Base-by-base conservation (phyloP, 345 rosid genomes). In the Brassica nigra region DNA sequence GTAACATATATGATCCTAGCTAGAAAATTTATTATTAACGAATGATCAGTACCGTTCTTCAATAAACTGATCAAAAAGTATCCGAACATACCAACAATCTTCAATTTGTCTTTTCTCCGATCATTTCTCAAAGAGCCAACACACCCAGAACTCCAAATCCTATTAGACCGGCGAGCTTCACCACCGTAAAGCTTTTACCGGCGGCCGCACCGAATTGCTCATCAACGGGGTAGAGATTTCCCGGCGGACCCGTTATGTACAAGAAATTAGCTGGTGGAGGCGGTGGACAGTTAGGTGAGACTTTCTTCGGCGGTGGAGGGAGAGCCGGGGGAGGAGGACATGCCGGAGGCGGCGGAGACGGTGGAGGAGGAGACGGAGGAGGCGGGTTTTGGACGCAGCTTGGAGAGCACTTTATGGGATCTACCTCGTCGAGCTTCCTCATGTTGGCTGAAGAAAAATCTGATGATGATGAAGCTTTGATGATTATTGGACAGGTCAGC, bases 161-260 rank as follows among this genome's bases (percentile, higher is more conserved):
- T 16, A 88, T 71, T 78, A 83, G 20, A 75, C 79, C 83, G 36
- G 82, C 62, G 70, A 79, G 28, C 76, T 75, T 82, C 78, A 77
- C 76, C 30, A 62, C 23, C 11, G 31, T 31, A 52, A 2, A 75
- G 2, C 71, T 71, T 80, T 81, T 74, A 23, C 71, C 71, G 61
- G 78, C 86, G 14, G 78, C 83, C 1, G 68, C 80, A 7, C 83
- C 75, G 23, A 81, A 85, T 14, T 73, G 55, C 12, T 78, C 80
- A 81, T 85, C 91, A 37, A 88, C 20, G 1, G 93, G 89, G 76
- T 89, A 89, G 44, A 89, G 66, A 71, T 73, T 77, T 61, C 90
- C 93, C 18, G 93, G 93, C 5, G 93, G 91, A 55, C 91, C 90
- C 4, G 93, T 85, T 62, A 86, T 81, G 83, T 86, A 89, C 54